Evolutionary conservation across 768 basidiomycete species (phyloP), one percentile per base, ranked within the genome.

Genomic region (Mycena rebaudengoi): DNA sequence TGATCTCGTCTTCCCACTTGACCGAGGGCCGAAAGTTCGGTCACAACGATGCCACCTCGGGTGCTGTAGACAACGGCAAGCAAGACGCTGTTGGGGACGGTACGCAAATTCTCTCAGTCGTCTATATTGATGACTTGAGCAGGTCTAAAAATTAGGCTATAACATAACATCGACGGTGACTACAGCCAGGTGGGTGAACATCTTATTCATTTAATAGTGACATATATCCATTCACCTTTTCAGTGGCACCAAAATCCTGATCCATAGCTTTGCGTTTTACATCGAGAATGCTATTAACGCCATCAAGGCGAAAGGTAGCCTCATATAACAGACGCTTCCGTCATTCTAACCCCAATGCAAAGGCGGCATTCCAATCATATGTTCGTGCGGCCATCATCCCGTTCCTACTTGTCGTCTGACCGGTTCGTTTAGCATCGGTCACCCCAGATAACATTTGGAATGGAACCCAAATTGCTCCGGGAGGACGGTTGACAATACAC

Each of bases 371-470:
- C 71, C 75, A 11, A 78, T 80, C 50, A 67, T 78, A 33, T 73
- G 74, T 46, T 70, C 73, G 29, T 73, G 68, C 20, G 7, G 23
- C 26, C n/a, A n/a, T 41, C 21, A n/a, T 23, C 51, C 8, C 28
- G n/a, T 23, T 37, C 7, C 16, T 20, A 2, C 23, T 13, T 33
- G 10, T 13, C 6, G n/a, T 45, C n/a, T 32, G 20, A 49, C 35
- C 25, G n/a, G 46, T 4, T 29, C 18, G 28, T 43, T 44, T 18
- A 65, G 64, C 59, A 13, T 66, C 65, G 26, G 26, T 39, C 3
- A 79, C 78, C n/a, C 79, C 79, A 5, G 71, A 78, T 60, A 77
- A 79, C 61, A 73, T 75, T 21, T 80, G 74, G 74, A 29, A 35
- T 4, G 57, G 50, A 20, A 63, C 18, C 12, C 57, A 62, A 49